Percentiles rank a stretch among this genome's conserved stretches.
phyloP scores from a whole-genome alignment of 108 stramenopile species.

The Mediolabrus comicus region DNA sequence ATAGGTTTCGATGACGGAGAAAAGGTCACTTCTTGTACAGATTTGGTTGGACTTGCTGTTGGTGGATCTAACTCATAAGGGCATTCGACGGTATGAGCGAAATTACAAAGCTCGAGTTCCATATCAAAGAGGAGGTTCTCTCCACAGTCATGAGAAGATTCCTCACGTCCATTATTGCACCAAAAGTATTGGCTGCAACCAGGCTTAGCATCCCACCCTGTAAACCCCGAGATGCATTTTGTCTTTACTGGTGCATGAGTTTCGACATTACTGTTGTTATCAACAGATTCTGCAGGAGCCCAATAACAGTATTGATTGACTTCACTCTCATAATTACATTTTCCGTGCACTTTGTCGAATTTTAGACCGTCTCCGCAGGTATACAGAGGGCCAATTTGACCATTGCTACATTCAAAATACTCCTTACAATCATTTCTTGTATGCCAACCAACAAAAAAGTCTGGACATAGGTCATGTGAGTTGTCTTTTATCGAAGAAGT shows the following conservation, averaged over 20 bases:
- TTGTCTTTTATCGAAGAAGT: background rate
- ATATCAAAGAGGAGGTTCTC: slow-evolving; percentile 21
- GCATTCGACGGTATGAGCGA: slow-evolving; percentile 21
- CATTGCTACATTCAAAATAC: slow-evolving; percentile 1
- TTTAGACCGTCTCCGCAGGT: background rate
- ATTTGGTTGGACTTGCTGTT: slow-evolving; percentile 3
- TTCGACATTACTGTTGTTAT: background rate
- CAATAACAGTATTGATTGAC: background rate
- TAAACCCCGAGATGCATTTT: slow-evolving; percentile 9
- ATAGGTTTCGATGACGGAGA: background rate
- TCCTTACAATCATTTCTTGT: background rate
- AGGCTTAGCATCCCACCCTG: slow-evolving; percentile 13
- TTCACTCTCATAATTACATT: background rate
- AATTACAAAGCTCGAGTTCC: slow-evolving; percentile 20
- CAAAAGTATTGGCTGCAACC: slow-evolving; percentile 29
- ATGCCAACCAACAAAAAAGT: background rate
- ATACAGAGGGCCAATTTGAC: background rate
- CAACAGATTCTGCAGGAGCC: background rate
- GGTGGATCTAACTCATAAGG: background rate
- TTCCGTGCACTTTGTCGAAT: slow-evolving; percentile 1
- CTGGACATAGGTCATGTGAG: background rate
- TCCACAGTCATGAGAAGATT: slow-evolving; percentile 14
- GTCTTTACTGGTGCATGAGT: background rate
- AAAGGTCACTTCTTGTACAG: background rate
- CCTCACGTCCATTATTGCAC: slow-evolving; percentile 18